Evolutionary conservation across 2,329 filamentous ascomycete genomes (phyloP).

Genomic region (Microsporum audouinii): DNA sequence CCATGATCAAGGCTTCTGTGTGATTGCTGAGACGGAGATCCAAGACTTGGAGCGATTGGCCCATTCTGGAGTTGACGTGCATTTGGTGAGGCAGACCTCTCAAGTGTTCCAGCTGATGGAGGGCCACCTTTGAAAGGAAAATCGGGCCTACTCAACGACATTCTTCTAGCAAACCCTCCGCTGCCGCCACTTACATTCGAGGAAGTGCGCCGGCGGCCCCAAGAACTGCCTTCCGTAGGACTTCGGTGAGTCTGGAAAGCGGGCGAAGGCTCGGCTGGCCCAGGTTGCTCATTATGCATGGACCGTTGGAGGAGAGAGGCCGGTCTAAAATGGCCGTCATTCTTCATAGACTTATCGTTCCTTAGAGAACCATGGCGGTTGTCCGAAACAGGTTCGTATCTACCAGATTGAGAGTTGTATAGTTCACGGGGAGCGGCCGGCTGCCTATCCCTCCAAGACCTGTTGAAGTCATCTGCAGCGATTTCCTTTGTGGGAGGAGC

Average conservation of each 20-base stretch:
- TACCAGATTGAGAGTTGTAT: constrained; percentile 89
- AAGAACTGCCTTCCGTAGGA: constrained; percentile 52
- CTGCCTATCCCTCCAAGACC: constrained; percentile 62
- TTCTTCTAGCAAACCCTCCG: constrained; percentile 54
- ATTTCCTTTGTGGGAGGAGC: constrained; percentile 63
- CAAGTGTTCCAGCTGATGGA: constrained; percentile 26
- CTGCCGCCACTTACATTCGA: constrained; percentile 87
- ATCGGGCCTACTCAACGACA: constrained; percentile 43
- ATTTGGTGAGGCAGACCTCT: constrained; percentile 23
- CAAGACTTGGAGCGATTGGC: constrained; percentile 14
- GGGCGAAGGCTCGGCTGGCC: constrained; percentile 69
- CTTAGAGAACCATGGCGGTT: constrained; percentile 51
- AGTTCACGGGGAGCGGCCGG: constrained; percentile 58
- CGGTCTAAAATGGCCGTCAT: constrained; percentile 57
- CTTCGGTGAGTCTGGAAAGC: constrained; percentile 72
- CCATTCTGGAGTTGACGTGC: constrained; percentile 17
- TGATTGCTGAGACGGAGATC: constrained; percentile 21
- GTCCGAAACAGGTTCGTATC: constrained; percentile 79
- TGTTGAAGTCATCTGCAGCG: constrained; percentile 83
- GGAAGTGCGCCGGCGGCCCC: constrained; percentile 68
- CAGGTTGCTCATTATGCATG: constrained; percentile 47
- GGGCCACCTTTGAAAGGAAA: constrained; percentile 31
- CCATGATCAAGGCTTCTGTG: constrained; percentile 8
- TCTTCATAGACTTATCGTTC: constrained; percentile 36
- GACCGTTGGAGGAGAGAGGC: constrained; percentile 70